Base-by-base conservation (phyloP, 108 stramenopile species). In the Craspedostauros australis region DNA sequence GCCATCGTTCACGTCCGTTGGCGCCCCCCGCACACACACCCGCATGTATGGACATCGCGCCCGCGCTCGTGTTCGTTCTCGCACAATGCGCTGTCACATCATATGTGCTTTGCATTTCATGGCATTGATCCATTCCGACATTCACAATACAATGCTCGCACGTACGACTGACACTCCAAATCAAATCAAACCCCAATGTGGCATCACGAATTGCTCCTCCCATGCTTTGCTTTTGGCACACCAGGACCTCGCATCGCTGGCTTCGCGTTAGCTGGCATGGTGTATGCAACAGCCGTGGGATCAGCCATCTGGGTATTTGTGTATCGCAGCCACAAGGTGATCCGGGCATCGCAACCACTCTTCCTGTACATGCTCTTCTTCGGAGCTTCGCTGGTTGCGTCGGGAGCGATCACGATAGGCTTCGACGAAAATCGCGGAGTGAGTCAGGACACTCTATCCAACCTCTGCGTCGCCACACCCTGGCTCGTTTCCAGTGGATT, bases 381-480 rank as follows among this genome's bases (percentile, higher is more conserved):
- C 15, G 66, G 66, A n/a, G 23, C 44, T 0, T 4, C 22, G 5
- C 7, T 67, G 14, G 29, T 46, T 1, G 19, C 27, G 15, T 11
- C 28, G 16, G 51, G 58, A 16, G 8, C 60, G 8, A 5, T 67
- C 3, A 38, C 24, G 22, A 51, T 67, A 1, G 60, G 58, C 5
- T 67, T 60, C 4, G 66, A 67, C 32, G 66, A 67, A 42, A 36
- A 30, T 22, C 25, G 45, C n/a, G 66, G 66, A 8, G 28, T 25
- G 46, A 24, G 47, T 1, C 38, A 39, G 8, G 25, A 36, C 11
- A 11, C 29, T 7, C 39, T 67, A 1, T 18, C 18, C 30, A 28
- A 16, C 7, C 25, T 8, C 1, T 67, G 66, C 32, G 31, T 42
- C 24, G 25, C 33, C 0, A 38, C 46, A n/a, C 66, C 64, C 3